A percentile compares a stretch with the other conserved stretches of the same genome.
These are phyloP conservation scores for Hypoxylon sp. DNA, from an alignment of 2,329 filamentous ascomycete genomes.

Conservation along the genomic window DNA sequence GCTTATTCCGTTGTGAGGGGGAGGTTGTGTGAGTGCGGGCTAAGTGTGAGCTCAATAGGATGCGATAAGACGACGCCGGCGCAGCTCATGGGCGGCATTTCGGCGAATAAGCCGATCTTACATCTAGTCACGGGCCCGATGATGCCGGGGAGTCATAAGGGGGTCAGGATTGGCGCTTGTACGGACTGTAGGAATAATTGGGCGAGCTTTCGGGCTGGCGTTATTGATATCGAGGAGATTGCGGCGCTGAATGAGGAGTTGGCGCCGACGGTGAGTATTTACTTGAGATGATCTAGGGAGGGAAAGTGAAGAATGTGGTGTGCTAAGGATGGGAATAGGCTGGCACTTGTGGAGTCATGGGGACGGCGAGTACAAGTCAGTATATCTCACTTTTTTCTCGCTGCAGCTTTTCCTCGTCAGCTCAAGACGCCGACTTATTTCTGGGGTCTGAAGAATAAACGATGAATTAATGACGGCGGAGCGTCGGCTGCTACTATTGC, in stretches of 20 bases:
- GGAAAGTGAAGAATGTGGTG: neutral
- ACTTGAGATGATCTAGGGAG: neutral
- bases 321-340: slow-evolving; percentile 58
- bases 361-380: slow-evolving; percentile 83
- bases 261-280: slow-evolving; percentile 72
- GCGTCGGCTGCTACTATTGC: neutral
- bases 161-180: slow-evolving; percentile 77
- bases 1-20: neutral
- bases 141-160: slow-evolving; percentile 79
- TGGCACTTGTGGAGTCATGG: slow-evolving; percentile 92
- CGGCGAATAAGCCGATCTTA: slow-evolving; percentile 79
- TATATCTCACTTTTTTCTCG: neutral
- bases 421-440: neutral
- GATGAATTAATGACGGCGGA: neutral
- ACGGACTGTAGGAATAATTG: slow-evolving; percentile 83
- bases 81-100: slow-evolving; percentile 82
- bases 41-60: slow-evolving; percentile 59
- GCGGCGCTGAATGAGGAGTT: slow-evolving; percentile 79
- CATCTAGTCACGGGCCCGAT: slow-evolving; percentile 81
- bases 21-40: neutral
- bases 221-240: slow-evolving; percentile 80
- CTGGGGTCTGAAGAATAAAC: neutral
- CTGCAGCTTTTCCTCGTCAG: slow-evolving; percentile 9
- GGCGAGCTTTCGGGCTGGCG: slow-evolving; percentile 76
- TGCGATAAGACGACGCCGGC: slow-evolving; percentile 83